Evolutionary conservation across 2,329 filamentous ascomycete species (phyloP).

Genomic region (Mycosphaerella arachidis): DNA sequence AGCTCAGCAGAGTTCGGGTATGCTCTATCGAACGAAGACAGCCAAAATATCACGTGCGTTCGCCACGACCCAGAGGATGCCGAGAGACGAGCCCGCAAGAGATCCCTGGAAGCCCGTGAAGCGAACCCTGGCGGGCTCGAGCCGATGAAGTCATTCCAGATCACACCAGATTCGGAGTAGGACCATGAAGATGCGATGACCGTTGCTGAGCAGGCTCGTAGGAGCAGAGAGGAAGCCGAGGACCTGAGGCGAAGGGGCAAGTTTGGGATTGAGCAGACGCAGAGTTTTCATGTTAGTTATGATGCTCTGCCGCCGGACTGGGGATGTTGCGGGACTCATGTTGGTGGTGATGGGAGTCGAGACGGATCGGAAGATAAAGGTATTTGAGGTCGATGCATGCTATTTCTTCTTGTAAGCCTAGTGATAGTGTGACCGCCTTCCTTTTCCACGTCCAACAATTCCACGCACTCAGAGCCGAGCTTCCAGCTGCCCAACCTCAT

Average conservation of each 20-base stretch:
- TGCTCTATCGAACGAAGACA: constrained; percentile 10
- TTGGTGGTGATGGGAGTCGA: not conserved
- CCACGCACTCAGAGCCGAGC: no score
- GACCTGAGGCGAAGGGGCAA: not conserved
- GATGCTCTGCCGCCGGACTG: not conserved
- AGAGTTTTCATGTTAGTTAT: not conserved
- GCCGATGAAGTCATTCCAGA: not conserved
- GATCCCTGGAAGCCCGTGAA: not conserved
- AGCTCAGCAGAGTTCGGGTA: constrained; percentile 7
- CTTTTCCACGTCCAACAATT: no score
- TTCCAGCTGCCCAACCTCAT: no score
- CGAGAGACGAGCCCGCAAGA: not conserved
- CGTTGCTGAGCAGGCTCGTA: not conserved
- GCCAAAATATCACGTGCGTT: constrained; percentile 12
- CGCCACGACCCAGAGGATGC: constrained; percentile 11
- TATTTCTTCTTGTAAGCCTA: no score
- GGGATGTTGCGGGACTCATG: not conserved
- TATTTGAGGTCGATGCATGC: no score
- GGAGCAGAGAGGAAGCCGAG: not conserved
- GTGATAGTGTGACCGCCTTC: no score
- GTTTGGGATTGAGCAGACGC: constrained; percentile 12
- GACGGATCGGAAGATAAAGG: not conserved
- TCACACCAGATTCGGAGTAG: not conserved
- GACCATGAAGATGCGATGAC: not conserved
- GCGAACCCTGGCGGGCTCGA: not conserved